Percentiles rank a stretch among this genome's conserved stretches.
These are phyloP conservation scores for Hanseniaspora gamundiae DNA, from an alignment of 1,139 yeast genomes.

Conservation along the genomic window DNA sequence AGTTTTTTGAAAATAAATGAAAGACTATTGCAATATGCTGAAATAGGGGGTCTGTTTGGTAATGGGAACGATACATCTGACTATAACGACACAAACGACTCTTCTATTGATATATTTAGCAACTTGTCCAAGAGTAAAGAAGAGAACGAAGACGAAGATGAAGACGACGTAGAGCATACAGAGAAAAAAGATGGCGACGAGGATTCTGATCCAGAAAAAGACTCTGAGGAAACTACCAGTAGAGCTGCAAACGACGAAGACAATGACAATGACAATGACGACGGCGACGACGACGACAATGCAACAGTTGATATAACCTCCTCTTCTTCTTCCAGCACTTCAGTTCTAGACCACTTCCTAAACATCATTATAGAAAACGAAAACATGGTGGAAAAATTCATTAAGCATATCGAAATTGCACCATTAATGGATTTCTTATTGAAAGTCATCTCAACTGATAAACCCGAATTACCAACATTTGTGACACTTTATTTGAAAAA, in stretches of 20 bases:
- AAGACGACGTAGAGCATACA: slow-evolving; percentile 8
- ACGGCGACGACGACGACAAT: slow-evolving; percentile 15
- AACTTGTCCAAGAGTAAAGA: slow-evolving; percentile 14
- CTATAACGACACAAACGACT: background rate
- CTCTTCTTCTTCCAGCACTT: background rate
- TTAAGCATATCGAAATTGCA: slow-evolving; percentile 45
- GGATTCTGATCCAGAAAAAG: slow-evolving; percentile 10
- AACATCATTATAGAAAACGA: slow-evolving; percentile 42
- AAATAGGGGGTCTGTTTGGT: slow-evolving; percentile 62
- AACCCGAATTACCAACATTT: slow-evolving; percentile 53
- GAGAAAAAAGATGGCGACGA: slow-evolving; percentile 4
- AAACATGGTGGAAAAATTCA: slow-evolving; percentile 41
- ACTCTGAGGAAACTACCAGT: slow-evolving; percentile 14
- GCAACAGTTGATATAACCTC: background rate
- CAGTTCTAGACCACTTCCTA: slow-evolving; percentile 24
- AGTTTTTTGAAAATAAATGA: slow-evolving; percentile 93
- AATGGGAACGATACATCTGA: slow-evolving; percentile 1
- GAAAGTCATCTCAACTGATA: slow-evolving; percentile 52
- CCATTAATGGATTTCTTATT: slow-evolving; percentile 66
- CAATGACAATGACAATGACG: slow-evolving; percentile 7
- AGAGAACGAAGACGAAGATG: slow-evolving; percentile 8
- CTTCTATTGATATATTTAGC: too few relatives aligned
- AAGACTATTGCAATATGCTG: slow-evolving; percentile 71
- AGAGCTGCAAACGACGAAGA: slow-evolving; percentile 17
- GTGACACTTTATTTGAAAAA: slow-evolving; percentile 40